A percentile compares a stretch with the other conserved stretches of the same genome.
phyloP scores from a whole-genome alignment of 805 yeast species.

The Candida parachauliodes region DNA sequence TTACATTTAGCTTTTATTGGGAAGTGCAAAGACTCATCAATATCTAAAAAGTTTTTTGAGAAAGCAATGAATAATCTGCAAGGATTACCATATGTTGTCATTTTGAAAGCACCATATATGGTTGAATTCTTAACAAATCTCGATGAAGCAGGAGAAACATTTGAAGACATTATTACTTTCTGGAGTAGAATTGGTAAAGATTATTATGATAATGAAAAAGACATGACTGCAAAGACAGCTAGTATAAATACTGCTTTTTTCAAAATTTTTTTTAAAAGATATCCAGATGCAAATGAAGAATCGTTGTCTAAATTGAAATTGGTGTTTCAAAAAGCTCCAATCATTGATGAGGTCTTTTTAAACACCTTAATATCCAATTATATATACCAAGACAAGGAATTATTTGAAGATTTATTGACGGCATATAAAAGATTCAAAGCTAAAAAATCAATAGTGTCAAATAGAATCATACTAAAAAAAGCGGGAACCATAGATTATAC shows the following conservation, averaged over 20 bases:
- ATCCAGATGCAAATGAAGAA: conserved; percentile 47
- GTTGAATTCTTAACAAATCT: conserved; percentile 61
- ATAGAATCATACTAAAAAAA: conserved; percentile 70
- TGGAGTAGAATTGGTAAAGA: conserved; percentile 50
- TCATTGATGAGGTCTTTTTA: conserved; percentile 75
- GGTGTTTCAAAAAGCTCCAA: conserved; percentile 54
- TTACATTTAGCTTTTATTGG: conserved; percentile 79
- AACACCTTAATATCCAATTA: conserved; percentile 70
- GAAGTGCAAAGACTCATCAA: conserved; percentile 63
- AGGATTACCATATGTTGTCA: conserved; percentile 70
- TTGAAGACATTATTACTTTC: conserved; percentile 53
- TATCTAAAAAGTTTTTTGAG: conserved; percentile 71
- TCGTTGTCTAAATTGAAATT: conserved; percentile 55
- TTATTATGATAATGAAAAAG: conserved; percentile 45
- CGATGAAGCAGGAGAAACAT: conserved; percentile 52
- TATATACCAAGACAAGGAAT: conserved; percentile 64
- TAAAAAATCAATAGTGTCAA: conserved; percentile 62
- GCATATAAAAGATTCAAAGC: conserved; percentile 58
- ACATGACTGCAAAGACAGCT: conserved; percentile 65
- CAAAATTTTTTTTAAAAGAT: conserved; percentile 60
- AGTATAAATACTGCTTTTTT: conserved; percentile 69
- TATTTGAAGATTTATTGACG: conserved; percentile 59
- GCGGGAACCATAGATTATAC: conserved; percentile 59
- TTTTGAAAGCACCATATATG: conserved; percentile 70
- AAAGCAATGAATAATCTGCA: conserved; percentile 55